Base-by-base conservation (phyloP, 1,139 yeast species). In the Arxiozyma heterogenica region DNA sequence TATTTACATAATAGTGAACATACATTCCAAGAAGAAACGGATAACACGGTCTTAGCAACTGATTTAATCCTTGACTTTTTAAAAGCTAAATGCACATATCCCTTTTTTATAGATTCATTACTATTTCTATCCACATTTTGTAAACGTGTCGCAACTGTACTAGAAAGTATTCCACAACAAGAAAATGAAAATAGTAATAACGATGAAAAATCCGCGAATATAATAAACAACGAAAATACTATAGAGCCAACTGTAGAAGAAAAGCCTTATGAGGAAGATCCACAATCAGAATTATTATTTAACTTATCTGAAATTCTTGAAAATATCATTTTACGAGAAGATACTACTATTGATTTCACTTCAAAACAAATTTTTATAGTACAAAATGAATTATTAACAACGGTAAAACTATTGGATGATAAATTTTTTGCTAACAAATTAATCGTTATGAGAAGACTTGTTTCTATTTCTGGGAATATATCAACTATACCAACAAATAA, bases 381-480 rank as follows among this genome's bases (percentile, higher is more conserved):
- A 1, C 69, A 65, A 49, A 53, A 41, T 2, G 52, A 50, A 4
- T 49, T 66, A 22, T 52, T 66, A 11, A 44, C 46, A 6, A 17
- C 64, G 1, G 50, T 67, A 17, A 59, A 59, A 2, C 47, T 47
- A 4, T 53, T 66, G 23, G 44, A 54, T n/a, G 42, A 45, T 1
- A 64, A 62, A 42, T 56, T 54, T 20, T 66, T 65, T 38, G 55
- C 58, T 7, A 65, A 65, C 30, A 64, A 63, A 44, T 54, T 68
- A 25, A 66, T 67, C 18, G 52, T 61, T 1, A 60, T 65, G 63
- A 61, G 71, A 55, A 56, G 69, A 38, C 34, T 65, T 4, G 57
- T 59, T 4, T 55, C 64, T 1, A 50, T 58, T 8, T 46, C 62
- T 41, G 70, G 69, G n/a, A 53, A 61, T 27, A 57, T 66, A 12